Evolutionary conservation across 2,329 filamentous ascomycete species (phyloP), one percentile per base, ranked within the genome.

Genomic region (Chaetomiaceae sp.): DNA sequence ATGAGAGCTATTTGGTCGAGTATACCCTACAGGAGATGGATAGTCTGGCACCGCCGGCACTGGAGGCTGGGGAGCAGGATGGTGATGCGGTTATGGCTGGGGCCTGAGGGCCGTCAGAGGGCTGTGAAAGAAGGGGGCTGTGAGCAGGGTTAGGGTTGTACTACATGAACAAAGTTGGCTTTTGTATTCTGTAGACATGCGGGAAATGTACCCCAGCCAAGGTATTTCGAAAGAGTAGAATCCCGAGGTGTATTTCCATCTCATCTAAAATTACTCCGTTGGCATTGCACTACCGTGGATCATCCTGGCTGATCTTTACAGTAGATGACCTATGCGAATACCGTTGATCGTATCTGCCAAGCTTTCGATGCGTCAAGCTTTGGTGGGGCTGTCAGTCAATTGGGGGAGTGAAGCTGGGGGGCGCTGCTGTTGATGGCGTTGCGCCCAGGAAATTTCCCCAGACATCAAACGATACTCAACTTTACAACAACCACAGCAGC

Each of bases 1-100:
- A 97, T 67, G 94, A 97, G 74, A 95, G 91, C 66, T 97, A 91
- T 71, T 72, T 99, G 64, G 81, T 97, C 36, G 90, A 96, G 70
- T 97, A 95, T 78, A 95, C 92, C 58, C 75, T 97, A 58, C 81
- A 85, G 64, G 89, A 96, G 73, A 97, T 97, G 91, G 90, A 95
- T 65, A 87, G 78, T 67, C 77, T 86, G 56, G 76, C 75, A 36
- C 77, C 79, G 7, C 63, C 71, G 40, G 47, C 42, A 37, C 8
- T 52, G 5, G 57, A 42, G 30, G 47, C n/a, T 1, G 52, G 47
- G 5, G 57, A 43, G 36, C 41, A 40, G 7, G 57, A 58, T 46
- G 59, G 48, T 30, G 65, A 67, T 56, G 57, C 59, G 0, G 47
- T 64, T 11, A 67, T 67, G 64, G 45, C 51, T 18, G 65, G 63